Base-by-base conservation (phyloP, 1,284 basidiomycete species). In the Austropuccinia psidii region DNA sequence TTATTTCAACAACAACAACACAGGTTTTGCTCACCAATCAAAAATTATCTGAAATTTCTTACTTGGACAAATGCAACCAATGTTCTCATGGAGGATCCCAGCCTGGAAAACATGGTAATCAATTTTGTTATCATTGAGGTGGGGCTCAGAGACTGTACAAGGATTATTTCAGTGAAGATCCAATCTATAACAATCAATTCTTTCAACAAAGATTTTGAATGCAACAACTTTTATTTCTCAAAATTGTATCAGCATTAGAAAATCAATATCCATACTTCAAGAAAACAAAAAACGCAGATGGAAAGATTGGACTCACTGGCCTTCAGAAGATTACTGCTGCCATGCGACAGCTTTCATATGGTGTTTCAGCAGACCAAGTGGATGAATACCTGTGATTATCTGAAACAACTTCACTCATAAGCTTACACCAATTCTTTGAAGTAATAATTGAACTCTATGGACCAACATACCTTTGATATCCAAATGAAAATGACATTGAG, bases 221-320 rank as follows among this genome's bases (percentile, higher is more conserved):
- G 55, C 21, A 4, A 27, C 49, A 31, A 39, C 19, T 5, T 21
- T 60, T 45, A 24, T 60, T 74, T n/a, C 21, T 27, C 13, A 19
- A 8, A 4, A 60, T 61, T n/a, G 45, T 52, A 6, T 24, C 54
- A 4, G 27, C n/a, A 50, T 54, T 74, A 27, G 70, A 70, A 33
- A 62, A 76, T 17, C 15, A 50, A 4, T 19, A 66, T n/a, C 21
- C 27, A 2, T 66, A 66, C 21, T 66, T 49, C 13, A 50, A 5
- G 21, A 41, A 66, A 27, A 50, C 24, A 35, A 11, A n/a, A 2
- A 31, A 50, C 29, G 37, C 8, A 3, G 6, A 31, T 43, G 60
- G 60, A 6, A 6, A 24, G 29, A 29, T 43, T 45, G 61, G 61
- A 4, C n/a, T 64, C n/a, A 4, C 7, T 3, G 37, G 37, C 4